phyloP scores from a whole-genome alignment of 495 filamentous ascomycete genomes.

The Penicillium verhagenii region DNA sequence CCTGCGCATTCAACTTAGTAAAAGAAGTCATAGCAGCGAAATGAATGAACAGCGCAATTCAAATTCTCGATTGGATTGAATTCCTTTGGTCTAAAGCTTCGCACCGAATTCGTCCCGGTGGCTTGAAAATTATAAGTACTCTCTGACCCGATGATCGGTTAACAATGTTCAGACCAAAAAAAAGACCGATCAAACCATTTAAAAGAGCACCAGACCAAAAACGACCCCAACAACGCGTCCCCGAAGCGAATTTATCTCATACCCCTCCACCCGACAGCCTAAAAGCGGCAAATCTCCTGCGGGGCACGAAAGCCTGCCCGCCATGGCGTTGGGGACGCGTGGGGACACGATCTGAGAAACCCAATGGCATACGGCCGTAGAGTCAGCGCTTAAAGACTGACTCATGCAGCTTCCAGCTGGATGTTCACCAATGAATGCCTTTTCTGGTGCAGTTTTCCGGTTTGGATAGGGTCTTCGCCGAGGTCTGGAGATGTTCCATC shows the following conservation, averaged over 20 bases:
- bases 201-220: neutral
- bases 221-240: neutral
- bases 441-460: too few relatives aligned
- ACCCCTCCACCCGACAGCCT: neutral
- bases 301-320: slow-evolving; percentile 14
- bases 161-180: slow-evolving; percentile 2
- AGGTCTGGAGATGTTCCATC: slow-evolving; percentile 30
- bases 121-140: slow-evolving; percentile 10
- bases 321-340: neutral
- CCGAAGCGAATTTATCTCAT: slow-evolving; percentile 4
- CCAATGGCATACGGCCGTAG: neutral
- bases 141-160: neutral
- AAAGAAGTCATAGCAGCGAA: slow-evolving; percentile 61
- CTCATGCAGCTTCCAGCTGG: neutral
- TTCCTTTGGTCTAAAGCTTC: neutral
- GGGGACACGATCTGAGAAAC: too few relatives aligned
- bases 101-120: slow-evolving; percentile 2
- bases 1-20: slow-evolving; percentile 58
- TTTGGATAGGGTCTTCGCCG: neutral
- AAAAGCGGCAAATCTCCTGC: slow-evolving; percentile 31
- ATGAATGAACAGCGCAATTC: too few relatives aligned
- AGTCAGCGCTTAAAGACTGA: neutral
- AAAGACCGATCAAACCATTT: neutral
- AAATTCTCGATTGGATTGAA: too few relatives aligned
- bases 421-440: neutral